Evolutionary conservation across 169 alveolate genomes (phyloP), one percentile per base, ranked within the genome.

Genomic region (Cryptosporidium viatorum): DNA sequence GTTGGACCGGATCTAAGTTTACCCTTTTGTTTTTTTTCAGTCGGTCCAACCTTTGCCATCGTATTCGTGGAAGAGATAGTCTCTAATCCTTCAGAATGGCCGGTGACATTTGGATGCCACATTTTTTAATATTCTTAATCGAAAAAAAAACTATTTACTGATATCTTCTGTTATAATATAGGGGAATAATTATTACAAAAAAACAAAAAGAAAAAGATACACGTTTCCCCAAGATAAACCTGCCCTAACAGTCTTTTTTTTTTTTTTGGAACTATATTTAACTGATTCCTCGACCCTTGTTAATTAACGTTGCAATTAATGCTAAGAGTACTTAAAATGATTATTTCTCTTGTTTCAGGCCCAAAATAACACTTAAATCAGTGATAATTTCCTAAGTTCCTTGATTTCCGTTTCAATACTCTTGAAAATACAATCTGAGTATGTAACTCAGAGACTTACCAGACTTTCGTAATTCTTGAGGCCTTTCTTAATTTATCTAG

Each of bases 1-100:
- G 80, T 80, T n/a, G 89, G 75, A 2, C 89, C 73, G 18, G 73
- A 60, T 50, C 75, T 80, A 43, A 59, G 55, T 80, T 80, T 65
- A 39, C 70, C 70, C 39, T 65, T 80, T 39, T 80, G 80, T 35
- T 45, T 80, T 50, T 67, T 41, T 23, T 80, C 89, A 21, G 41
- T 16, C 55, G 73, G 75, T 6, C 89, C 86, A 37, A 35, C 86
- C 70, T 73, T 73, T 2, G 86, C 43, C 16, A 62, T 12, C 29
- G 51, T 29, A 35, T 33, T 51, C 8, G 21, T 48, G 26, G 50
- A 18, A 35, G 71, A 65, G 31, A 18, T 55, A 35, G 51, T 41
- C 6, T 50, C 86, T 23, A 73, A 26, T n/a, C 86, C 55, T 18
- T 73, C 86, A 8, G 75, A 12, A n/a, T 35, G 69, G 37, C 41